These are phyloP conservation scores for Chimonanthus salicifolius DNA, from an alignment of 164 flowering plant species.

Conservation along the genomic window DNA sequence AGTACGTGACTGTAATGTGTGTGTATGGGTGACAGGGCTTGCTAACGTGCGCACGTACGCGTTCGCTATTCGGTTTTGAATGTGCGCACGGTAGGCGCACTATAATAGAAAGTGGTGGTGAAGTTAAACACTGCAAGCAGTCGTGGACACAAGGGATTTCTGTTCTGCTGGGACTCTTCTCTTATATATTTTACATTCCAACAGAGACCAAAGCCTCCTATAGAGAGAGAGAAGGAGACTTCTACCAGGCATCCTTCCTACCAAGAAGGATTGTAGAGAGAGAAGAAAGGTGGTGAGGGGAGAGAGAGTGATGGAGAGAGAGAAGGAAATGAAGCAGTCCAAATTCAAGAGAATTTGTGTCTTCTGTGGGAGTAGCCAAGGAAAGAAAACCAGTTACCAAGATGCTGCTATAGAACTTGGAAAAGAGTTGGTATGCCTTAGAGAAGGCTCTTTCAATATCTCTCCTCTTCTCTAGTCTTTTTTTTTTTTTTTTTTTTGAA, in stretches of 20 bases:
- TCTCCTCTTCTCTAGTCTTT: not conserved
- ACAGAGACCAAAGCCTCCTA: too few relatives aligned
- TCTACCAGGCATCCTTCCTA: not conserved
- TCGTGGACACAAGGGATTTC: not conserved
- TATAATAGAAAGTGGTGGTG: not conserved
- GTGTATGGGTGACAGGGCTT: not conserved
- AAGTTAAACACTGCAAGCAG: too few relatives aligned
- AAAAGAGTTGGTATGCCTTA: constrained; percentile 60
- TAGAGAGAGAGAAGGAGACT: not conserved
- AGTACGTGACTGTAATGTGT: not conserved
- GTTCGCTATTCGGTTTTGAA: not conserved
- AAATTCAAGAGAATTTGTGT: constrained; percentile 90
- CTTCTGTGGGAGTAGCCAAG: constrained; percentile 98
- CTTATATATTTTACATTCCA: too few relatives aligned
- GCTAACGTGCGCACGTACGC: not conserved
- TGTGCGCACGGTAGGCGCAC: constrained; percentile 7
- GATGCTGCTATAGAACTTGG: constrained; percentile 96
- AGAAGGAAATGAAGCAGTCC: constrained; percentile 43
- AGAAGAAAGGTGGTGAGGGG: not conserved
- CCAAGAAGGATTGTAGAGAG: not conserved
- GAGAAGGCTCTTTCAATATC: not conserved
- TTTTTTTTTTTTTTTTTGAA: not conserved
- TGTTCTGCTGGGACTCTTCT: not conserved
- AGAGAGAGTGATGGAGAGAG: constrained; percentile 42
- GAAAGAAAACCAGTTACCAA: constrained; percentile 87